phyloP scores from a whole-genome alignment of 23 red algal species.

The Gracilariopsis chorda region DNA sequence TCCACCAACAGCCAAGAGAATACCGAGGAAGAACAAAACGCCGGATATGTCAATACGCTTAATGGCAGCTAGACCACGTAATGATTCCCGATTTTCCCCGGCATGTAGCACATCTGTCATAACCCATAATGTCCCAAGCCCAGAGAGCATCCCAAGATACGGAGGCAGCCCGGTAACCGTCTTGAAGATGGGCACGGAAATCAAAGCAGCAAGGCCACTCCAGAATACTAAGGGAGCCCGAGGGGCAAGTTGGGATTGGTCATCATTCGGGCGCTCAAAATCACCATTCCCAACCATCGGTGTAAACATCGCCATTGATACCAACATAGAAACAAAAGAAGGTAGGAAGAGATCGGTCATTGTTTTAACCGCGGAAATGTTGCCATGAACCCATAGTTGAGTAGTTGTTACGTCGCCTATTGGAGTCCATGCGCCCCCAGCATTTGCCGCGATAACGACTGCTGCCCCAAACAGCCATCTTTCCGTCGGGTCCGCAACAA shows the following conservation, averaged over 20 bases:
- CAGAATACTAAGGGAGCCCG: slow-evolving; percentile 80
- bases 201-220: slow-evolving; percentile 77
- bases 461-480: slow-evolving; percentile 83
- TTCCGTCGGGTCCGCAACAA: slow-evolving; percentile 75
- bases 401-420: slow-evolving; percentile 99
- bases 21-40: slow-evolving; percentile 96
- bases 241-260: slow-evolving; percentile 53
- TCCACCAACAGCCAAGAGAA: slow-evolving; percentile 85
- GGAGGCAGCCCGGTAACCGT: slow-evolving; percentile 87
- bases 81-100: slow-evolving; percentile 66
- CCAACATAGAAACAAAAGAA: slow-evolving; percentile 78
- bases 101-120: slow-evolving; percentile 94
- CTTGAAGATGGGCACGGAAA: slow-evolving; percentile 97
- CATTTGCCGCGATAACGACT: slow-evolving; percentile 97
- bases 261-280: slow-evolving; percentile 35
- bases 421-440: slow-evolving; percentile 94
- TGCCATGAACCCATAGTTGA: slow-evolving; percentile 96
- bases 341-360: slow-evolving; percentile 85
- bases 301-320: slow-evolving; percentile 66
- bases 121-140: slow-evolving; percentile 91
- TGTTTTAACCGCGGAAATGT: slow-evolving; percentile 82
- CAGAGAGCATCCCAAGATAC: slow-evolving; percentile 93
- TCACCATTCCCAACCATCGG: slow-evolving; percentile 57
- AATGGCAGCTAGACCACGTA: slow-evolving; percentile 71
- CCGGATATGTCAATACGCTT: slow-evolving; percentile 83